Percentiles rank a stretch among this genome's conserved stretches.
These are phyloP conservation scores for Penicillium cosmopolitanum DNA, from an alignment of 495 filamentous ascomycete genomes.

Conservation along the genomic window DNA sequence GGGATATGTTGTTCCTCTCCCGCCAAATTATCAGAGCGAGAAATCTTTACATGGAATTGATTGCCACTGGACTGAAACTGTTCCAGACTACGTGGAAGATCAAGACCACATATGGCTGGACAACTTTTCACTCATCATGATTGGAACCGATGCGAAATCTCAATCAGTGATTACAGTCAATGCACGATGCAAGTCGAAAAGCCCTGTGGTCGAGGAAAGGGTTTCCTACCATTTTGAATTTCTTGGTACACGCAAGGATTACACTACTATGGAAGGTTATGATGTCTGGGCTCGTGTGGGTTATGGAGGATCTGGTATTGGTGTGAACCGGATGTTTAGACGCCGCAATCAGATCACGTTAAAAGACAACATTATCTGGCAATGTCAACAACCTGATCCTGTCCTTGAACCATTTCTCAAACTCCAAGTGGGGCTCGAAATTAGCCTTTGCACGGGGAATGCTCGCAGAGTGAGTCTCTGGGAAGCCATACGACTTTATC, in stretches of 20 bases:
- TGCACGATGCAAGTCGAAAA: slow-evolving; percentile 4
- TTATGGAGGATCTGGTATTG: slow-evolving; percentile 5
- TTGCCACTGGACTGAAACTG: slow-evolving; percentile 11
- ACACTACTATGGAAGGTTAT: slow-evolving; percentile 4
- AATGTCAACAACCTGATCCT: not conserved
- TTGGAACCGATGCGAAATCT: slow-evolving; percentile 6
- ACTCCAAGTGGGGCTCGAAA: slow-evolving; percentile 11
- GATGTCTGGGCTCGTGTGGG: slow-evolving; percentile 4
- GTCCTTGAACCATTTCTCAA: slow-evolving; percentile 8
- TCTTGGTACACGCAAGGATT: not conserved
- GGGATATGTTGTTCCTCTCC: slow-evolving; percentile 16
- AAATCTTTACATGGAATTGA: not conserved
- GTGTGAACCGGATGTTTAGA: slow-evolving; percentile 10
- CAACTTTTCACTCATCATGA: slow-evolving; percentile 7
- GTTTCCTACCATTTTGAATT: slow-evolving; percentile 1
- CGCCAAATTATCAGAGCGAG: not conserved
- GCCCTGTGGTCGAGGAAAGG: not conserved
- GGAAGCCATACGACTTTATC: slow-evolving; percentile 17
- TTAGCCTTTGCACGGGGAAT: slow-evolving; percentile 21
- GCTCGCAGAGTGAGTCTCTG: slow-evolving; percentile 16
- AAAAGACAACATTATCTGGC: slow-evolving; percentile 13
- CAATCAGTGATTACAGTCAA: not conserved
- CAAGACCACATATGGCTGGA: not conserved
- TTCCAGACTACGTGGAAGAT: not conserved
- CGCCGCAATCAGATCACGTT: slow-evolving; percentile 4